Evolutionary conservation across 352 stramenopile species (phyloP).

Genomic region (Plasmopara halstedii): DNA sequence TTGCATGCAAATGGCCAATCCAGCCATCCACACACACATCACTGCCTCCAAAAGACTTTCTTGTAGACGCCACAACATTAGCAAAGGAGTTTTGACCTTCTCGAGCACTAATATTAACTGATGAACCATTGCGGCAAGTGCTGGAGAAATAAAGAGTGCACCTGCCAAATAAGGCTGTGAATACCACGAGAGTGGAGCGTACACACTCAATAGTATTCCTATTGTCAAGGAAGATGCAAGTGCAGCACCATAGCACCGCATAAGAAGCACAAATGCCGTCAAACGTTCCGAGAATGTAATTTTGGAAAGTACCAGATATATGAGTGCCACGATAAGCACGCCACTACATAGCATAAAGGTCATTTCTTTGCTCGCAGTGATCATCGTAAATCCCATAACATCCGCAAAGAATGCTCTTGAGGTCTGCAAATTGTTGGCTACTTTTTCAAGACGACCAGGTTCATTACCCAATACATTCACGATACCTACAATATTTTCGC

Average conservation of each 20-base stretch:
- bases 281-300: slow-evolving; percentile 34
- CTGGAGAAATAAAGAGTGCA: slow-evolving; percentile 32
- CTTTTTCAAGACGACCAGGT: slow-evolving; percentile 37
- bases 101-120: slow-evolving; percentile 29
- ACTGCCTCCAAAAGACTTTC: slow-evolving; percentile 60
- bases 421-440: slow-evolving; percentile 48
- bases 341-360: slow-evolving; percentile 31
- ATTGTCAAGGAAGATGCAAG: slow-evolving; percentile 32
- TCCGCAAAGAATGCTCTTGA: slow-evolving; percentile 74
- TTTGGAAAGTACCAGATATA: slow-evolving; percentile 44
- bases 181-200: slow-evolving; percentile 65
- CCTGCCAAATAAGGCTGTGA: slow-evolving; percentile 43
- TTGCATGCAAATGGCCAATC: slow-evolving; percentile 30
- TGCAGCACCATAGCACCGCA: slow-evolving; percentile 26
- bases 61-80: slow-evolving; percentile 42
- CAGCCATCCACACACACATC: slow-evolving; percentile 34
- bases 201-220: slow-evolving; percentile 45
- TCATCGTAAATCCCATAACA: slow-evolving; percentile 49
- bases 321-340: slow-evolving; percentile 28
- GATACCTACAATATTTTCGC: slow-evolving; percentile 61
- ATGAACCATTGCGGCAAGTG: slow-evolving; percentile 50
- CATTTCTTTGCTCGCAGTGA: slow-evolving; percentile 44
- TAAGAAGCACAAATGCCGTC: slow-evolving; percentile 31
- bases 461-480: slow-evolving; percentile 39
- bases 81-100: slow-evolving; percentile 11